Conservation (phyloP, 2,329 filamentous ascomycete species). For the Penicillium thymicola region DNA sequence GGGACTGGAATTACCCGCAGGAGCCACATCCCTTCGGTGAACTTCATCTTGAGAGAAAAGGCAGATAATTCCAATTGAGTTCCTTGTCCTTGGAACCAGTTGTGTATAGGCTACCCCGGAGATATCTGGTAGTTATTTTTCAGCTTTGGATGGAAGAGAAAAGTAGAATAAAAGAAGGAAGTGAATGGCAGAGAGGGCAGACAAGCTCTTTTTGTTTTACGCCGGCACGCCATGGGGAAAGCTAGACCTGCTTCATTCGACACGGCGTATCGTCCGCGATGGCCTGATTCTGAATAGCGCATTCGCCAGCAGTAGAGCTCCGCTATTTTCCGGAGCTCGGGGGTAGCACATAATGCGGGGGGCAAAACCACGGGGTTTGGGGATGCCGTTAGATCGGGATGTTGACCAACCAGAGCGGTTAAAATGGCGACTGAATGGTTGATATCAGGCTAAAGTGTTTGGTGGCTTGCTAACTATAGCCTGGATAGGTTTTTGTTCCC, state of each 20-base stretch:
- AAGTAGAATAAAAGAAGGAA: background rate
- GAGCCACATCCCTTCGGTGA: conserved; percentile 43
- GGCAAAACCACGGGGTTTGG: background rate
- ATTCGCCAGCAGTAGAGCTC: background rate
- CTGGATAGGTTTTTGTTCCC: background rate
- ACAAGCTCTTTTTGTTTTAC: background rate
- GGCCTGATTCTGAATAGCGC: conserved; percentile 5
- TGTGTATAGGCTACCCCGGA: background rate
- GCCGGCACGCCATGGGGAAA: background rate
- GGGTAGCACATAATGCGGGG: conserved; percentile 5
- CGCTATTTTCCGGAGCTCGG: conserved; percentile 3
- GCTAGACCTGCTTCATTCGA: conserved; percentile 11
- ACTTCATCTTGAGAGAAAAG: conserved; percentile 35
- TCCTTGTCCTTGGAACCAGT: background rate
- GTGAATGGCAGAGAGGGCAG: background rate
- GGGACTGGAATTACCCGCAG: conserved; percentile 24
- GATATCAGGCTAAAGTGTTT: conserved; percentile 15
- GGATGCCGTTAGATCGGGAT: background rate
- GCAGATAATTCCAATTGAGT: background rate
- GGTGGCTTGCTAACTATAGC: background rate
- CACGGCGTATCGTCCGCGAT: conserved; percentile 14
- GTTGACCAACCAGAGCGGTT: conserved; percentile 12
- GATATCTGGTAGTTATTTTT: background rate
- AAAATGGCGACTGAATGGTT: conserved; percentile 10
- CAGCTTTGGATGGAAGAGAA: background rate